Evolutionary conservation across 768 basidiomycete genomes (phyloP), one percentile per base, ranked within the genome.

Genomic region (Suillus weaverae): DNA sequence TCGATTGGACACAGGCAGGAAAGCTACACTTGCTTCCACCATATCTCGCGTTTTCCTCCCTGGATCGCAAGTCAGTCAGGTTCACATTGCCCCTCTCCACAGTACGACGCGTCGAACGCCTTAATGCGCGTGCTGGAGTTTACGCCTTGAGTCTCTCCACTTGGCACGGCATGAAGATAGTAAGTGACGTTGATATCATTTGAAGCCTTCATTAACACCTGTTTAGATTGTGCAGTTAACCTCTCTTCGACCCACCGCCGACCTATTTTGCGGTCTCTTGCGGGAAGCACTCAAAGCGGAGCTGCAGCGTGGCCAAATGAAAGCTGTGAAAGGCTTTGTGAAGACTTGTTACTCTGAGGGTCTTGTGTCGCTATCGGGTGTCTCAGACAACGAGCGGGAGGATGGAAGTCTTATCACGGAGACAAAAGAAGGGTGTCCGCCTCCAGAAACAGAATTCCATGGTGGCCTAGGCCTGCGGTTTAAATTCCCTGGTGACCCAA

Each of bases 121-220:
- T 98, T 61, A 97, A 97, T 75, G 91, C 95, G 13, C 87, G 95
- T 16, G 92, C 95, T 35, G 97, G 97, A 6, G 90, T 97, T 43
- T 98, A 98, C 74, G 96, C 97, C n/a, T 84, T 99, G 36, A 95
- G 94, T 70, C 80, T 99, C 22, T 85, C 89, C n/a, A 87, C 92
- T 60, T 98, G 95, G 93, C 95, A 99, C 74, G 90, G 93, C 41
- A 86, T 92, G 81, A 91, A 97, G 80, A 91, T 98, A 69, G 96
- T 97, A 70, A 62, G 76, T 68, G 64, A 9, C 22, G 5, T 33
- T 14, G 22, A n/a, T 5, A 43, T 61, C 32, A 20, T 57, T 26
- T 26, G 44, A 38, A 6, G 26, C 26, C 13, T 22, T 61, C 63
- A 39, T 35, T 30, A 36, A 54, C 22, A 7, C 35, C 10, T 54